Conservation (phyloP, 306 rosid species). For the Cucurbita argyrosperma region DNA sequence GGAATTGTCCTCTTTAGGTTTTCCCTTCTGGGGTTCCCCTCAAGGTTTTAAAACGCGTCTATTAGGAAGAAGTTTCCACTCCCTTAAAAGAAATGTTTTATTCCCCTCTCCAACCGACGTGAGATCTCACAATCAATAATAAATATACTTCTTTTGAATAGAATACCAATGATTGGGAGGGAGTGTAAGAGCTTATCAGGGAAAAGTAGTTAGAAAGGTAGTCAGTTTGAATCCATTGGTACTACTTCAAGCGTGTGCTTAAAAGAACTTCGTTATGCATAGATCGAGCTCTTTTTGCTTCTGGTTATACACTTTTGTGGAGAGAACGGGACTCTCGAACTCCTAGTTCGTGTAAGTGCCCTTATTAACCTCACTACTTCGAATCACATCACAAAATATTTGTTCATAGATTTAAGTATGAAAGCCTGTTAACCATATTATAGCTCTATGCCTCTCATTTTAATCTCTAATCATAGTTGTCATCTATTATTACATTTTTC, state of each 20-base stretch:
- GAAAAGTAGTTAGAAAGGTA: no score
- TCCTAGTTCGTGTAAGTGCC: not conserved
- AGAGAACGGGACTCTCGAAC: not conserved
- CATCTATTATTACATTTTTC: not conserved
- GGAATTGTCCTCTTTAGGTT: no score
- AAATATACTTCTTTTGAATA: no score
- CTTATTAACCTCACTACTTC: not conserved
- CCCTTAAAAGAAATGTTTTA: no score
- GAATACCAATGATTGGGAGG: no score
- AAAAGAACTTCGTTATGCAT: not conserved
- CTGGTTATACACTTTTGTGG: not conserved
- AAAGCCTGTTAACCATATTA: not conserved
- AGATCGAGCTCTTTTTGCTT: not conserved
- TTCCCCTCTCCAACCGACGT: no score
- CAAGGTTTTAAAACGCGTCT: no score
- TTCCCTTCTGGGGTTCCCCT: no score
- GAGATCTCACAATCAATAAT: no score
- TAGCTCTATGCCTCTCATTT: not conserved
- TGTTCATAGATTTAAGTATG: not conserved
- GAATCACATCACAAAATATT: not conserved
- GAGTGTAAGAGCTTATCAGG: no score
- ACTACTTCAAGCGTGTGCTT: not conserved
- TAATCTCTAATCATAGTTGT: not conserved
- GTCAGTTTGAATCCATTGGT: not conserved
- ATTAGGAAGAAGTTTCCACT: no score